Evolutionary conservation across 805 yeast genomes (phyloP), one percentile per base, ranked within the genome.

Genomic region (Candida arabinofermentans): DNA sequence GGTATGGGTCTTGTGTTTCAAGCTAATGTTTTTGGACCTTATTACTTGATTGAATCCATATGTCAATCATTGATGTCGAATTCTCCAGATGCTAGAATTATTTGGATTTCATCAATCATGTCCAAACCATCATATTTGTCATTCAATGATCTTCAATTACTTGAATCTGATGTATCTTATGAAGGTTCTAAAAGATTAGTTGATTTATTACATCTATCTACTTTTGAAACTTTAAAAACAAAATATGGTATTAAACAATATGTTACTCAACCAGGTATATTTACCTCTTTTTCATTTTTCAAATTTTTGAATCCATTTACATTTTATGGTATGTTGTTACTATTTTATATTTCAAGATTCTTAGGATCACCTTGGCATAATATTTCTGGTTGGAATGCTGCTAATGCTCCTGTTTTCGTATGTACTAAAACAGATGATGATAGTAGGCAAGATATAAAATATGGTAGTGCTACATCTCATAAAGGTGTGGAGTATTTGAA

Each of bases 11-110:
- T 85, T 24, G 88, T 89, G 4, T 93, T 91, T 67, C 96, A 93
- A 64, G 95, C 93, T 5, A 93, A 93, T 58, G 96, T 91, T n/a
- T 87, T 93, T 65, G 96, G 96, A 0, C 98, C 98, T 2, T 90
- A 86, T 66, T 93, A 81, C 61, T 66, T 93, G 40, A 71, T 90
- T 40, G 86, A 84, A 51, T 80, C 76, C 48, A 64, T 91, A 17
- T 61, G 70, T 30, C 77, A 77, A 2, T 63, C 78, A 27, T 64
- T 90, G n/a, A 49, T 63, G 8, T 59, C 64, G 3, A 52, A 55
- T 21, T 55, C 61, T 0, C 66, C 69, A 2, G 64, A 66, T 24
- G 89, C 93, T 0, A 74, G 75, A 42, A 69, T 89, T 29, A 68
- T 89, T 22, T 90, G 97, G 96, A 79, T 93, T 29, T 82, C 95